Percentiles rank a stretch among this genome's conserved stretches.
These are phyloP conservation scores for Gnomoniopsis sp. DNA, from an alignment of 2,329 filamentous ascomycete genomes.

Conservation along the genomic window DNA sequence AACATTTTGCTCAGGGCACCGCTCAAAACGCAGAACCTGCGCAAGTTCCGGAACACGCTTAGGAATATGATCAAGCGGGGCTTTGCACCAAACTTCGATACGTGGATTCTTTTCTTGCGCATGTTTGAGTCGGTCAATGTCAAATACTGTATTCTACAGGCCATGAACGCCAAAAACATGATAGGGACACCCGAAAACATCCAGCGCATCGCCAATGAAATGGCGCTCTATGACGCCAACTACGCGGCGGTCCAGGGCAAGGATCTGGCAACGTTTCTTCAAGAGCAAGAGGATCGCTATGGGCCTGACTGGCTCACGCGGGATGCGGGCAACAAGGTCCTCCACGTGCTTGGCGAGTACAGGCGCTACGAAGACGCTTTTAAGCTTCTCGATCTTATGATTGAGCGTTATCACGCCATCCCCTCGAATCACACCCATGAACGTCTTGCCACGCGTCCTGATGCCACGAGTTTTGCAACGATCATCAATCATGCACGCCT, in stretches of 20 bases:
- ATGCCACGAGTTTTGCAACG: conserved; percentile 33
- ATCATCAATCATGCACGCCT: conserved; percentile 26
- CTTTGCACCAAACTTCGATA: conserved; percentile 39
- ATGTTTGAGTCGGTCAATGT: conserved; percentile 58
- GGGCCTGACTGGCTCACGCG: conserved; percentile 42
- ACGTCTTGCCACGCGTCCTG: conserved; percentile 20
- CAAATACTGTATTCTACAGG: conserved; percentile 40
- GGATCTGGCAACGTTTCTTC: conserved; percentile 34
- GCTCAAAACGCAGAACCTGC: conserved; percentile 36
- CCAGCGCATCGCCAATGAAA: conserved; percentile 36
- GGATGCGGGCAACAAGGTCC: conserved; percentile 33
- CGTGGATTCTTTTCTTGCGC: conserved; percentile 47
- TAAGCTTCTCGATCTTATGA: conserved; percentile 31
- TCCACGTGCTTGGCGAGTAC: conserved; percentile 41
- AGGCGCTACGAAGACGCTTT: conserved; percentile 27
- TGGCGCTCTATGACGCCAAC: conserved; percentile 42
- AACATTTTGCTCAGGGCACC: conserved; percentile 44
- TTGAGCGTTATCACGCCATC: conserved; percentile 15
- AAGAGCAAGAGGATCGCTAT: conserved; percentile 39
- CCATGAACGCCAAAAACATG: conserved; percentile 44
- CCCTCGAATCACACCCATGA: background rate
- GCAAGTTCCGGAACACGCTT: conserved; percentile 39
- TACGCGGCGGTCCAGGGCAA: conserved; percentile 35
- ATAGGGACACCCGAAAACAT: conserved; percentile 35
- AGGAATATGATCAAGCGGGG: conserved; percentile 37